These are phyloP conservation scores for Hygrophila difformis DNA, from an alignment of 257 asterid species.

Conservation along the genomic window DNA sequence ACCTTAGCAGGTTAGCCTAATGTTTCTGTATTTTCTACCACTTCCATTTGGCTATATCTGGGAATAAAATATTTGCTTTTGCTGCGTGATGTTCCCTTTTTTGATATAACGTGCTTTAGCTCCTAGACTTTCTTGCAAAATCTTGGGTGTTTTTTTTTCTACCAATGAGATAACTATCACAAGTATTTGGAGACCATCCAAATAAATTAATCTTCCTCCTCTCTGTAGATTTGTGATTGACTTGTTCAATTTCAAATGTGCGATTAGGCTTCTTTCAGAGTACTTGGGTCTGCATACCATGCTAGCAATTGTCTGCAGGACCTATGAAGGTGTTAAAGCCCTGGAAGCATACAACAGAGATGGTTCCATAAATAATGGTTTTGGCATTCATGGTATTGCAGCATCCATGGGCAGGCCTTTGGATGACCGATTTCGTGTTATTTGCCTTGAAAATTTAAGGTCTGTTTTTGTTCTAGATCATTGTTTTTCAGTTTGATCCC, in stretches of 20 bases:
- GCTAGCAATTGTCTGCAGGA: conserved; percentile 82
- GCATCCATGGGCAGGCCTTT: conserved; percentile 38
- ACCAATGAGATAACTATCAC: too few relatives aligned
- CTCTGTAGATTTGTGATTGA: too few relatives aligned
- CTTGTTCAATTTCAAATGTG: conserved; percentile 10
- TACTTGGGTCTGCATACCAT: conserved; percentile 73
- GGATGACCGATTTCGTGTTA: conserved; percentile 39
- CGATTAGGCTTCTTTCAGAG: conserved; percentile 51
- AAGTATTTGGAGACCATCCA: too few relatives aligned
- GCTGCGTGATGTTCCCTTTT: conserved; percentile 1
- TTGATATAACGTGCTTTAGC: background rate
- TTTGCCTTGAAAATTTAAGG: conserved; percentile 73
- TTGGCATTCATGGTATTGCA: conserved; percentile 59
- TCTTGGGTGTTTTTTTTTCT: too few relatives aligned
- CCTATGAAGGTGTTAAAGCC: conserved; percentile 41
- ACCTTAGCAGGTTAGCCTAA: conserved; percentile 72
- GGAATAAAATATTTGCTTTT: conserved; percentile 1
- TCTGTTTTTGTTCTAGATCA: conserved; percentile 17
- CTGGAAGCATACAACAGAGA: conserved; percentile 58
- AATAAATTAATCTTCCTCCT: background rate
- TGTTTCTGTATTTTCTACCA: too few relatives aligned
- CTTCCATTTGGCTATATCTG: background rate
- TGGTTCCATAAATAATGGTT: conserved; percentile 38
- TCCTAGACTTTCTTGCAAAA: too few relatives aligned
- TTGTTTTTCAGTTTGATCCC: conserved; percentile 12